Evolutionary conservation across 345 rosid genomes (phyloP).

Genomic region (Atalantia buxifolia): DNA sequence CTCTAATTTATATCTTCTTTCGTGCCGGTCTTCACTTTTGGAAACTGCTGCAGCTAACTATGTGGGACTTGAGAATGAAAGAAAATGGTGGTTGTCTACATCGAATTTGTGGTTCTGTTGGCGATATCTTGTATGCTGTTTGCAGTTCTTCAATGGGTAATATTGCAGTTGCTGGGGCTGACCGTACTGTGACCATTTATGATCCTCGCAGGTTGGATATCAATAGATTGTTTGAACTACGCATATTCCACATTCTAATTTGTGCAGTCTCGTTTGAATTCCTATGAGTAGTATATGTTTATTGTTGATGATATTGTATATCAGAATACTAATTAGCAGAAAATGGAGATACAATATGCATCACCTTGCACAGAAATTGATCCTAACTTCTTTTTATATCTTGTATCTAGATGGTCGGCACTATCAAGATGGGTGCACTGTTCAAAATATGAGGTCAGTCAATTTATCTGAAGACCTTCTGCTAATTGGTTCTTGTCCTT

Average conservation of each 20-base stretch:
- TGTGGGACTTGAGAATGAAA: constrained; percentile 69
- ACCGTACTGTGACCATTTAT: constrained; percentile 62
- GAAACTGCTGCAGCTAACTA: constrained; percentile 41
- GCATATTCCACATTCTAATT: not conserved
- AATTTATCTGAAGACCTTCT: not conserved
- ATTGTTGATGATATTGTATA: not conserved
- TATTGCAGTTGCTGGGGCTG: constrained; percentile 67
- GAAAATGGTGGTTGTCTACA: constrained; percentile 63
- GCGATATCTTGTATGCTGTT: constrained; percentile 52
- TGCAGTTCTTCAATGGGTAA: constrained; percentile 52
- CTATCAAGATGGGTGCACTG: constrained; percentile 61
- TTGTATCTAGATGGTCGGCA: constrained; percentile 49
- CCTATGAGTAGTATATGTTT: not conserved
- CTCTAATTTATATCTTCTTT: not conserved
- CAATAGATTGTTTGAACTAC: not conserved
- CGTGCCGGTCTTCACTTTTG: constrained; percentile 12
- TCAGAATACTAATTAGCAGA: not conserved
- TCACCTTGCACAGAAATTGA: not conserved
- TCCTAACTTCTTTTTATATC: constrained; percentile 12
- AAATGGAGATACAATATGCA: not conserved
- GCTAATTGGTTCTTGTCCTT: not conserved
- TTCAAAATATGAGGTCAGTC: constrained; percentile 67
- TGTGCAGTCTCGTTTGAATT: not conserved
- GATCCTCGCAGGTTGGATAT: constrained; percentile 68
- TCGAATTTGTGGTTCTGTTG: constrained; percentile 57